These are phyloP conservation scores for Monilinia vaccinii-corymbosi DNA, from an alignment of 2,329 filamentous ascomycete species.

Conservation along the genomic window DNA sequence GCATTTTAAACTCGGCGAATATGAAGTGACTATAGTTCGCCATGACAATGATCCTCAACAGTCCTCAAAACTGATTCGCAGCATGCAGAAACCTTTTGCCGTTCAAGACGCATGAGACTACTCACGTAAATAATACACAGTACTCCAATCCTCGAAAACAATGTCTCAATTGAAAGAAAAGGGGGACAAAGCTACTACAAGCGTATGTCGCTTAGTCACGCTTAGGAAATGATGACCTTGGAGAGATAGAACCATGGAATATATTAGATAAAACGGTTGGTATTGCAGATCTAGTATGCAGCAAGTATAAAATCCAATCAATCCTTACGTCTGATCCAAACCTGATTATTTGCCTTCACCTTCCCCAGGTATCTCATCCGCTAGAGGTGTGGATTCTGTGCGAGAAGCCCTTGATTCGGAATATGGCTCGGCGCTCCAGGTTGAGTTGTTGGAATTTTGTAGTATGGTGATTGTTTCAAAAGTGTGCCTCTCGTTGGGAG, in stretches of 20 bases:
- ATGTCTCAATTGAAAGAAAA: background rate
- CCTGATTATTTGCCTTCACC: slow-evolving; percentile 18
- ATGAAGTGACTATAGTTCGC: background rate
- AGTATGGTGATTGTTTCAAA: slow-evolving; percentile 15
- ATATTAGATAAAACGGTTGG: background rate
- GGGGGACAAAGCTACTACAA: background rate
- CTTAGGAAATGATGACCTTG: background rate
- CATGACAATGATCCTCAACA: background rate
- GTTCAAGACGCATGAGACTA: background rate
- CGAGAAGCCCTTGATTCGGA: background rate
- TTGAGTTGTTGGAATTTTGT: slow-evolving; percentile 26
- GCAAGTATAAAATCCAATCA: background rate
- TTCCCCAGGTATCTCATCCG: slow-evolving; percentile 29
- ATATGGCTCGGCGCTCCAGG: slow-evolving; percentile 20
- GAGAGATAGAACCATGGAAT: background rate
- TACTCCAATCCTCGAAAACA: background rate
- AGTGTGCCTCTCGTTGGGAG: slow-evolving; percentile 7
- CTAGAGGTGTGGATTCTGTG: slow-evolving; percentile 15
- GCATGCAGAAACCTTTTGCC: background rate
- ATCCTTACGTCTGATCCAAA: slow-evolving; percentile 12
- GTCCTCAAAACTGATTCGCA: background rate
- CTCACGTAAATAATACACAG: background rate
- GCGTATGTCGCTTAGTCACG: background rate
- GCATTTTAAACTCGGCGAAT: background rate
- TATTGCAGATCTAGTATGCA: background rate